Base-by-base conservation (phyloP, 345 rosid species). In the Gossypium ekmanianum region DNA sequence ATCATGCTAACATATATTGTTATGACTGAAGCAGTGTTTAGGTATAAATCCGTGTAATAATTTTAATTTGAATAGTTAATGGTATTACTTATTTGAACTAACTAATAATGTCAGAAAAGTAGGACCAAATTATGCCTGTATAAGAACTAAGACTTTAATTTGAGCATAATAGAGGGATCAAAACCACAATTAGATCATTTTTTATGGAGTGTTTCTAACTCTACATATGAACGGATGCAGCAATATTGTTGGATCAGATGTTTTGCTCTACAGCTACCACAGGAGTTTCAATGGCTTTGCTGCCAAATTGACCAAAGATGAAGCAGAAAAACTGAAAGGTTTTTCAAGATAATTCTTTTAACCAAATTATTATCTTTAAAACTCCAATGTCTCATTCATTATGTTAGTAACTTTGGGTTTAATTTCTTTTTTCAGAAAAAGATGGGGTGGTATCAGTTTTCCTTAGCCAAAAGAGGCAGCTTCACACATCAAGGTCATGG, bases 211-310 rank as follows among this genome's bases (percentile, higher is more conserved):
- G 1, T 13, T 44, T 44, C 13, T 13, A 16, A 6, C 2, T 52
- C 24, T n/a, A 9, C 41, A 68, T 59, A 5, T 29, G 3, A 12
- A 10, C 20, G 68, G 34, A 16, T 56, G 75, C 70, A 34, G 39
- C 26, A 20, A 18, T 79, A 87, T 16, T n/a, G 82, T 85, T n/a
- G 85, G 85, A 26, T 79, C 86, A 39, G 85, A 82, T 22, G 77
- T 52, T 66, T 69, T 84, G 76, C 79, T 87, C 59, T 73, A 73
- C 72, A 84, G 87, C 76, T 89, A 87, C 68, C 44, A 62, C 11
- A 81, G 84, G 68, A 89, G 88, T 70, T 89, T 84, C 81, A 84
- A 85, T 72, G 90, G 89, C 4, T 85, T 89, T 76, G 89, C 79
- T 7, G 89, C 90, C 41, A 84, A 75, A 69, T 70, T 87, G 71